phyloP scores from a whole-genome alignment of 352 stramenopile species.

The Pythium periplocum region DNA sequence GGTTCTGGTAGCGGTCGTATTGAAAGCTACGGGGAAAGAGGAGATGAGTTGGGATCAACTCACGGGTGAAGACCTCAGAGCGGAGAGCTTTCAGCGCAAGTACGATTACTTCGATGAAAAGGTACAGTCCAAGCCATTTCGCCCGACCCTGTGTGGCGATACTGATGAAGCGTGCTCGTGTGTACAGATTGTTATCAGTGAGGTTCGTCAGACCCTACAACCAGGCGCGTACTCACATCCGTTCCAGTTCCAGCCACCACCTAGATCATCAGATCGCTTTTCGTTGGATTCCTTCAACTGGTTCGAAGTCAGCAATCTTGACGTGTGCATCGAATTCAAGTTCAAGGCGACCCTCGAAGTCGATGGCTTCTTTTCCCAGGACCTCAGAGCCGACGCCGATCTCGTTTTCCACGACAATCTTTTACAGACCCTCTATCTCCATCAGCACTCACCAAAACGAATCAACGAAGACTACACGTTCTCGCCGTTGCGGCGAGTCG shows the following conservation, averaged over 20 bases:
- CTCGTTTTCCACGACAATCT: constrained; percentile 58
- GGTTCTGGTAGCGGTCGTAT: no score
- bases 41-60: no score
- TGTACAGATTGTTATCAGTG: constrained; percentile 3
- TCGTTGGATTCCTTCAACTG: constrained; percentile 14
- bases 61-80: no score
- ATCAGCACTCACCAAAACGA: constrained; percentile 47
- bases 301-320: constrained; percentile 8
- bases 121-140: no score
- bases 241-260: constrained; percentile 26
- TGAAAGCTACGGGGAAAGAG: no score
- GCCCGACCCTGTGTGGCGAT: not conserved
- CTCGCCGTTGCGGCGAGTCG: constrained; percentile 39
- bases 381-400: constrained; percentile 54
- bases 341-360: constrained; percentile 24
- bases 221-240: constrained; percentile 22
- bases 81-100: no score
- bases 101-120: no score
- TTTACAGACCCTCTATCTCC: constrained; percentile 30
- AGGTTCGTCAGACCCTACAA: constrained; percentile 7
- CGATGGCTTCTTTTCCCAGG: constrained; percentile 32
- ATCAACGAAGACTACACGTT: constrained; percentile 55
- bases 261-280: constrained; percentile 17
- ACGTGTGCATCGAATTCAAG: constrained; percentile 24
- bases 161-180: not conserved